A percentile compares a stretch with the other conserved stretches of the same genome.
phyloP scores from a whole-genome alignment of 176 grass and related monocot genomes.

The Otatea glauca region DNA sequence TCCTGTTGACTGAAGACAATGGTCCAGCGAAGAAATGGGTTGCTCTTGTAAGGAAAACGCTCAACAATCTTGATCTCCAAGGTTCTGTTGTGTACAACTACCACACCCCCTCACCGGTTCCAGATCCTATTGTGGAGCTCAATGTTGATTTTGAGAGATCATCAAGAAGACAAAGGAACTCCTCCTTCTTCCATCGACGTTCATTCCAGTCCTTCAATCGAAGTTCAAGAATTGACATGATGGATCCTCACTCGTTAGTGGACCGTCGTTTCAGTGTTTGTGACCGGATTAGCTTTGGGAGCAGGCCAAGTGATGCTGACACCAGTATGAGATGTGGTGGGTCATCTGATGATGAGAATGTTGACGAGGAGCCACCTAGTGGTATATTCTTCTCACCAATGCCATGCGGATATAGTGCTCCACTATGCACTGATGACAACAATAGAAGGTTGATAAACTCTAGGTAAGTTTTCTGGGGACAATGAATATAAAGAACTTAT shows the following conservation, averaged over 20 bases:
- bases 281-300: slow-evolving; percentile 82
- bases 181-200: slow-evolving; percentile 71
- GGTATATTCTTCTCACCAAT: slow-evolving; percentile 76
- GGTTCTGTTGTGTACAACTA: slow-evolving; percentile 60
- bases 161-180: slow-evolving; percentile 60
- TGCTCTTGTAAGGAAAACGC: slow-evolving; percentile 68
- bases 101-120: slow-evolving; percentile 69
- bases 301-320: slow-evolving; percentile 80
- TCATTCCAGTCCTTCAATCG: slow-evolving; percentile 77
- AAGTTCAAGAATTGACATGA: slow-evolving; percentile 73
- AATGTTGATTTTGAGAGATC: slow-evolving; percentile 84
- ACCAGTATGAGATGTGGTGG: slow-evolving; percentile 73
- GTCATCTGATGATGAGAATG: slow-evolving; percentile 88
- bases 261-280: slow-evolving; percentile 84
- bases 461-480: slow-evolving; percentile 46
- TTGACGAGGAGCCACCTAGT: slow-evolving; percentile 82
- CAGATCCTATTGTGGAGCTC: slow-evolving; percentile 79
- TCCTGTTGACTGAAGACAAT: slow-evolving; percentile 76
- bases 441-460: slow-evolving; percentile 48
- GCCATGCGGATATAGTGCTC: slow-evolving; percentile 62
- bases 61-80: slow-evolving; percentile 70
- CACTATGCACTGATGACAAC: slow-evolving; percentile 53
- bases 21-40: slow-evolving; percentile 89
- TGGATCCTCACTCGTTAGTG: slow-evolving; percentile 68
- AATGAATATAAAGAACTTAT: slow-evolving; percentile 3